Percentiles rank a stretch among this genome's conserved stretches.
Evolutionary conservation across 2,329 filamentous ascomycete genomes (phyloP).

Genomic region (Colletotrichum australisinense): DNA sequence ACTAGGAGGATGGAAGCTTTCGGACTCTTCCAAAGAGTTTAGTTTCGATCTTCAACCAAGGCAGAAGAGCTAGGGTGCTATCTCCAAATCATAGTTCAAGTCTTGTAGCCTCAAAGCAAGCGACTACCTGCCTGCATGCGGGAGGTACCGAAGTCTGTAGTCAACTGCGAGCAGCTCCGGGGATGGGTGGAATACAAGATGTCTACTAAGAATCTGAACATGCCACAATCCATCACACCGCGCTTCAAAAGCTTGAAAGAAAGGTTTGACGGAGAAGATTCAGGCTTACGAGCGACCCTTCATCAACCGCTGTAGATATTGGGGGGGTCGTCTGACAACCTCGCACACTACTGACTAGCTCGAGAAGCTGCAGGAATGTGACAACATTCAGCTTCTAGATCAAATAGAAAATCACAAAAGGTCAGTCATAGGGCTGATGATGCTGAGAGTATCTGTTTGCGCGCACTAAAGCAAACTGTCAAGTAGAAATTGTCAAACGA

Average conservation of each 20-base stretch:
- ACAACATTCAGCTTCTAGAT: slow-evolving; percentile 44
- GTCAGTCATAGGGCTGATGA: neutral
- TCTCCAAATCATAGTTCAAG: slow-evolving; percentile 50
- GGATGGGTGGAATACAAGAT: slow-evolving; percentile 35
- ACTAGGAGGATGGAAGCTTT: slow-evolving; percentile 18
- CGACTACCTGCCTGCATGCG: no score
- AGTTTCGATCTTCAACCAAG: slow-evolving; percentile 3
- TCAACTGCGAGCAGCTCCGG: slow-evolving; percentile 37
- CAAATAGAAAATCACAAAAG: slow-evolving; percentile 42
- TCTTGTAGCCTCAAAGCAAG: slow-evolving; percentile 48
- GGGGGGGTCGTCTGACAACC: slow-evolving; percentile 45
- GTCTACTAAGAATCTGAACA: slow-evolving; percentile 41
- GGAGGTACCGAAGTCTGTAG: neutral
- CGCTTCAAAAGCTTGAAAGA: slow-evolving; percentile 41
- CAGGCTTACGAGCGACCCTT: slow-evolving; percentile 34
- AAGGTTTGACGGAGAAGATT: slow-evolving; percentile 42
- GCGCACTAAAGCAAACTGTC: no score
- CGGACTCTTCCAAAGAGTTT: slow-evolving; percentile 4
- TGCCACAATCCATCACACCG: slow-evolving; percentile 40
- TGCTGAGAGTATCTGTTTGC: neutral
- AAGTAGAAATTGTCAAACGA: neutral
- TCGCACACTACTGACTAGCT: slow-evolving; percentile 45
- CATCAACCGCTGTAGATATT: slow-evolving; percentile 38
- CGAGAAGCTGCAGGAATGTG: slow-evolving; percentile 46
- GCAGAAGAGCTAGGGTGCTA: slow-evolving; percentile 42